A percentile compares a stretch with the other conserved stretches of the same genome.
These are phyloP conservation scores for Hyaloscypha finlandica DNA, from an alignment of 495 filamentous ascomycete genomes.

Conservation along the genomic window DNA sequence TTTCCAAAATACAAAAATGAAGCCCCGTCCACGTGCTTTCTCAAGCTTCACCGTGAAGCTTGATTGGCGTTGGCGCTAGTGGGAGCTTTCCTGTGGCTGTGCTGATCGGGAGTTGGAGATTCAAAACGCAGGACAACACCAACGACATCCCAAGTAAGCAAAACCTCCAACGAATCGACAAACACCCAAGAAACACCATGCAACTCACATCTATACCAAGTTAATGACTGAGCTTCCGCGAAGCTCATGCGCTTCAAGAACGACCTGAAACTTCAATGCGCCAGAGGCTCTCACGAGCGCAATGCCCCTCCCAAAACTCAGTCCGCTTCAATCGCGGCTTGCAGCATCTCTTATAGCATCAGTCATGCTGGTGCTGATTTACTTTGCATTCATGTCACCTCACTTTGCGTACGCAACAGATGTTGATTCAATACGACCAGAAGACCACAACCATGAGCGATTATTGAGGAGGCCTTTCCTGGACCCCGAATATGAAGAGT, in stretches of 20 bases:
- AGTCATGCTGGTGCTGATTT: slow-evolving; percentile 55
- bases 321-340: slow-evolving; percentile 68
- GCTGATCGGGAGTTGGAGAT: slow-evolving; percentile 17
- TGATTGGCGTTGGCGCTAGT: background rate
- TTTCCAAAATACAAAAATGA: background rate
- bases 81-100: background rate
- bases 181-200: background rate
- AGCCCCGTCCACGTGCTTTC: background rate
- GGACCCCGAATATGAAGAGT: slow-evolving; percentile 40
- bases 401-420: slow-evolving; percentile 59
- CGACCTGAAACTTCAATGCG: slow-evolving; percentile 20
- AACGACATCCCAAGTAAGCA: slow-evolving; percentile 16
- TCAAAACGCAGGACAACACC: slow-evolving; percentile 5
- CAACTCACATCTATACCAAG: background rate
- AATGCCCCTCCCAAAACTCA: slow-evolving; percentile 39
- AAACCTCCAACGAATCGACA: background rate
- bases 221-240: background rate
- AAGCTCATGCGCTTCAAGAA: background rate
- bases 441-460: slow-evolving; percentile 50
- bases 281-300: slow-evolving; percentile 17
- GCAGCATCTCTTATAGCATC: slow-evolving; percentile 63
- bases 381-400: slow-evolving; percentile 53
- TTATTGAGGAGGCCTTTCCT: slow-evolving; percentile 35
- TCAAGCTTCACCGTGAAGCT: background rate
- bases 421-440: slow-evolving; percentile 41